phyloP scores from a whole-genome alignment of 1,284 basidiomycete genomes.

The Tilletia indica region DNA sequence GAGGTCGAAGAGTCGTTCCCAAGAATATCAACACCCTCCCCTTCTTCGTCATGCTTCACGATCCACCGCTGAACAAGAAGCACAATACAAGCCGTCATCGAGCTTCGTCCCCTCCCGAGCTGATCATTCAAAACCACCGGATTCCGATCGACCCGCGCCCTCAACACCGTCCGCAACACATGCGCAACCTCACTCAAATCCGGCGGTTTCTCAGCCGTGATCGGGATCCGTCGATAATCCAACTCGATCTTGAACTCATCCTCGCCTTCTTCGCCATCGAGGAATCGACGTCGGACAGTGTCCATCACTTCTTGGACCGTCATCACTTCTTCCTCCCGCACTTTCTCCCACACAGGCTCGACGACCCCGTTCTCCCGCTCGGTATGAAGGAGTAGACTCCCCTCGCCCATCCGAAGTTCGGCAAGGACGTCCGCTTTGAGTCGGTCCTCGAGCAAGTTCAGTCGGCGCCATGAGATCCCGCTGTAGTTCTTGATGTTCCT shows the following conservation, averaged over 20 bases:
- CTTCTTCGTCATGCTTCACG: constrained; percentile 56
- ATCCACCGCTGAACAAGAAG: constrained; percentile 86
- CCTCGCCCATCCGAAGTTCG: constrained; percentile 79
- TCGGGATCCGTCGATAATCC: constrained; percentile 79
- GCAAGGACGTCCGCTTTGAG: constrained; percentile 83
- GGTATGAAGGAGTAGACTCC: constrained; percentile 82
- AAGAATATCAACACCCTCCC: too few species aligned
- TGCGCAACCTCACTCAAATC: constrained; percentile 56
- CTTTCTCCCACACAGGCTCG: constrained; percentile 93
- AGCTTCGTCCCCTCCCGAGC: constrained; percentile 89
- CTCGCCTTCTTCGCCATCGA: constrained; percentile 63
- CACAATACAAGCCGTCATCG: constrained; percentile 81
- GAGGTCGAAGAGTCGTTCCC: too few species aligned
- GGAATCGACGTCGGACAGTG: constrained; percentile 31
- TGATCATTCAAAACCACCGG: constrained; percentile 96
- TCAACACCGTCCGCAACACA: constrained; percentile 77
- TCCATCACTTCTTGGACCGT: constrained; percentile 87
- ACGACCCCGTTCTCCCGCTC: constrained; percentile 85
- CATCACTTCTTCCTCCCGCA: constrained; percentile 71
- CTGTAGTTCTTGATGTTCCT: constrained; percentile 52
- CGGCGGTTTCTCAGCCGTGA: constrained; percentile 68
- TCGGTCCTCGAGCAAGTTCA: constrained; percentile 69
- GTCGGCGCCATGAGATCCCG: constrained; percentile 50
- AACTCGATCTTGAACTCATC: constrained; percentile 63
- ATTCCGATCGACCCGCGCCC: constrained; percentile 67